Base-by-base conservation (phyloP, 768 basidiomycete genomes). In the Lentinula sp. region DNA sequence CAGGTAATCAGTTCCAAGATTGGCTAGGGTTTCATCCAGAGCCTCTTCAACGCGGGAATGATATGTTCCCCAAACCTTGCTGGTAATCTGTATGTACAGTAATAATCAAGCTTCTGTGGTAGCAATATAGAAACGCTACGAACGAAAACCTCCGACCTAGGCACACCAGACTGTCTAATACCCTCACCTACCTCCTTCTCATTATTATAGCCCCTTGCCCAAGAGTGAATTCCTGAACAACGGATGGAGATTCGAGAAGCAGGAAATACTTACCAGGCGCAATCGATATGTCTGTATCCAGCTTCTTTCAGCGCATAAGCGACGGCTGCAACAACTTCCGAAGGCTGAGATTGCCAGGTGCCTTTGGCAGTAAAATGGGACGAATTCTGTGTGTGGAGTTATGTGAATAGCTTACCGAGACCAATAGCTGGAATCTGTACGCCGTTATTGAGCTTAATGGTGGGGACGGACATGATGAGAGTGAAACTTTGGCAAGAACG, bases 161-260 rank as follows among this genome's bases (percentile, higher is more conserved):
- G 85, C 23, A 94, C 80, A 33, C 91, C 94, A 61, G 87, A 88
- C 37, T 80, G 82, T 64, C 80, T 85, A 68, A 95, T 84, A 10
- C 91, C 93, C 63, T 86, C 81, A 6, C 92, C 93, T 15, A 95
- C 92, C 64, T 90, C 86, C 67, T 85, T 84, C 71, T 94, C 91
- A 69, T 93, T 94, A 59, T 81, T 81, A 67, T 89, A 88, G 7
- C 59, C 75, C 79, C 87, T 85, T 75, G 62, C 1, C 16, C 0
- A 16, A 39, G 6, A 9, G 6, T 12, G 35, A 42, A 37, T 46
- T 15, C 3, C 7, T 10, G 2, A 0, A 57, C 1, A 9, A 28
- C 28, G 61, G 15, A 35, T 32, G 16, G 32, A 15, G 42, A 32
- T 43, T 52, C 35, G 12, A 36, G 3, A 33, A 35, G 15, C 13